These are phyloP conservation scores for Lanmaoa rubissima DNA, from an alignment of 768 basidiomycete species.

Conservation along the genomic window DNA sequence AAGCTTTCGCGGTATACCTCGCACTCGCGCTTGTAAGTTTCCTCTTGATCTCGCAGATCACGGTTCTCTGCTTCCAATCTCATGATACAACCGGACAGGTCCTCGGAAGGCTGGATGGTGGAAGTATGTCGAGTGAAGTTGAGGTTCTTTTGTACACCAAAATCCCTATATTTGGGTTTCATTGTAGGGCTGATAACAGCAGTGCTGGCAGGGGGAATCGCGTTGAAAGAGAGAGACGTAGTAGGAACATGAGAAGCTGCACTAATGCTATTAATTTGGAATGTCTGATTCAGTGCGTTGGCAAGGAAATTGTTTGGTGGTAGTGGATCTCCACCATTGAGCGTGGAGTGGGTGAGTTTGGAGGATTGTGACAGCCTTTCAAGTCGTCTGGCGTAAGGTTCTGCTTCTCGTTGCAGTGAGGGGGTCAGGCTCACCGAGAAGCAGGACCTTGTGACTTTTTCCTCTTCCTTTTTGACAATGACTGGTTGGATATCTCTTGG, in stretches of 20 bases:
- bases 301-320: conserved; percentile 15
- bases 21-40: conserved; percentile 6
- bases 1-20: conserved; percentile 6
- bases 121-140: conserved; percentile 20
- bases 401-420: conserved; percentile 31
- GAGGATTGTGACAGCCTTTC: conserved; percentile 19
- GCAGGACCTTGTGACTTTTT: conserved; percentile 21
- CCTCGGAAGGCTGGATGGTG: not conserved
- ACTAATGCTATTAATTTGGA: conserved; percentile 21
- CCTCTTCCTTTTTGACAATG: conserved; percentile 17
- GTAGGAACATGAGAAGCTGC: conserved; percentile 5
- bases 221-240: conserved; percentile 4
- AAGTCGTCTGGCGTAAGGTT: conserved; percentile 25
- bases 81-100: conserved; percentile 11
- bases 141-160: conserved; percentile 25
- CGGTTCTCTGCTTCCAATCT: conserved; percentile 20
- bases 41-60: conserved; percentile 8
- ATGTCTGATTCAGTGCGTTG: conserved; percentile 30
- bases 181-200: not conserved
- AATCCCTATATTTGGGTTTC: conserved; percentile 16
- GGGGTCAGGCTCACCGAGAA: conserved; percentile 32
- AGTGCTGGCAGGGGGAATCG: conserved; percentile 1
- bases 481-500: not conserved
- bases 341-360: not conserved
- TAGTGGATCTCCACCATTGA: not conserved